Conservation (phyloP, 225 moss, liverwort and hornwort species). For the Physcomitrium patens region DNA sequence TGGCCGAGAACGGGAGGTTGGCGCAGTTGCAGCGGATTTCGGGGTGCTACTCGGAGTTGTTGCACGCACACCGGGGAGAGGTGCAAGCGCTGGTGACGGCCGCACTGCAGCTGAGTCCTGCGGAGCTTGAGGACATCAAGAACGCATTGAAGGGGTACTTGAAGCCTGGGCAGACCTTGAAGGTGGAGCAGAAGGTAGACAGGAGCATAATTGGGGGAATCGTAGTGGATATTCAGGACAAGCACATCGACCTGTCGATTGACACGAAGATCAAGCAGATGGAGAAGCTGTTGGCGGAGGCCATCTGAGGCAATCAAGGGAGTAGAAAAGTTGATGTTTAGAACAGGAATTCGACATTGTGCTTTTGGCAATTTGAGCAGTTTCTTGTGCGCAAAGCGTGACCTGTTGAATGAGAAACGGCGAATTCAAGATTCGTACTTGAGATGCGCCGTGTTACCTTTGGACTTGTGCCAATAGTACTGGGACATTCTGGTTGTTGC, state of each 20-base stretch:
- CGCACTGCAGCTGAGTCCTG: conserved; percentile 72
- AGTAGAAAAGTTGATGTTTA: neutral
- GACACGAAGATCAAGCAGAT: conserved; percentile 88
- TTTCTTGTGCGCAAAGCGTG: conserved; percentile 6
- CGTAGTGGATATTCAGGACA: conserved; percentile 90
- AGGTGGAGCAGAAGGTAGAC: conserved; percentile 86
- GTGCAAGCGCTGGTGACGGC: conserved; percentile 84
- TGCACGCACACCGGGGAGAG: conserved; percentile 86
- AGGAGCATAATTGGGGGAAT: conserved; percentile 94
- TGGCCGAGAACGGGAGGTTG: conserved; percentile 94
- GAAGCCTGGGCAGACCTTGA: conserved; percentile 73
- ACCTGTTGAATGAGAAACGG: conserved; percentile 20
- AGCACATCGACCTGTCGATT: conserved; percentile 89
- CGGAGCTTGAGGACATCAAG: conserved; percentile 83
- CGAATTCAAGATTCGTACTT: neutral
- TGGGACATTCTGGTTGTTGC: neutral
- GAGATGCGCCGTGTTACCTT: neutral
- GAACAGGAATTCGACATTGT: neutral
- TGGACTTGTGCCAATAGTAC: conserved; percentile 2
- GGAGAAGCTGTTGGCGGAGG: conserved; percentile 81
- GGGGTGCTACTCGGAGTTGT: conserved; percentile 74
- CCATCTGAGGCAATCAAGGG: conserved; percentile 16
- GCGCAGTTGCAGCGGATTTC: conserved; percentile 66
- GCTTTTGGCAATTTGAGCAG: conserved; percentile 9
- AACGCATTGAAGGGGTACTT: conserved; percentile 78